These are phyloP conservation scores for Aphanomyces cochlioides DNA, from an alignment of 352 stramenopile genomes.

Conservation along the genomic window DNA sequence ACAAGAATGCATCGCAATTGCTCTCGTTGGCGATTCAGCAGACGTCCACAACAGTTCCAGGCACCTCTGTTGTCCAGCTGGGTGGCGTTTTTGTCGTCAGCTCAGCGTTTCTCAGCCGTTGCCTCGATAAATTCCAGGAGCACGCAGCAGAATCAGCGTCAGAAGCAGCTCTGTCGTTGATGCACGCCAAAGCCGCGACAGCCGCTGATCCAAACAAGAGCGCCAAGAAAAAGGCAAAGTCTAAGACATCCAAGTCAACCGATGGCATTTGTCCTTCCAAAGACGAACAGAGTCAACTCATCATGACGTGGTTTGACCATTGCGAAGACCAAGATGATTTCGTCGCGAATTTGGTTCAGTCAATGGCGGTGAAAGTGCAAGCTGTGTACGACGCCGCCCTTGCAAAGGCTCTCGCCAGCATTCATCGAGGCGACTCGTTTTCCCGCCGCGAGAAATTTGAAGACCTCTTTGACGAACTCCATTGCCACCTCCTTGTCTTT, in stretches of 20 bases:
- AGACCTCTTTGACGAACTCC: slow-evolving; percentile 63
- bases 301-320: slow-evolving; percentile 53
- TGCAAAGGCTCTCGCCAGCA: slow-evolving; percentile 50
- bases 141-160: slow-evolving; percentile 48
- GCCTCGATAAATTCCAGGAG: slow-evolving; percentile 46
- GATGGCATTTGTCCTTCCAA: slow-evolving; percentile 48
- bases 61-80: slow-evolving; percentile 42
- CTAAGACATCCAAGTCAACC: not conserved
- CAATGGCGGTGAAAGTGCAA: slow-evolving; percentile 45
- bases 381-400: slow-evolving; percentile 53
- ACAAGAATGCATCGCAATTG: slow-evolving; percentile 46
- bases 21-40: slow-evolving; percentile 37
- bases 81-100: slow-evolving; percentile 59
- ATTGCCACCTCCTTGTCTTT: slow-evolving; percentile 45
- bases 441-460: slow-evolving; percentile 71
- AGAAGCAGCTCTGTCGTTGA: slow-evolving; percentile 36
- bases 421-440: slow-evolving; percentile 67
- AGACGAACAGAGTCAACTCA: slow-evolving; percentile 45
- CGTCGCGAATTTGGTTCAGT: slow-evolving; percentile 45
- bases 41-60: slow-evolving; percentile 38
- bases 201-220: slow-evolving; percentile 44
- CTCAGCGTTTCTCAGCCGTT: slow-evolving; percentile 48
- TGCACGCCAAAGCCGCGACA: slow-evolving; percentile 32
- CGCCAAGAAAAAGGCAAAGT: slow-evolving; percentile 40
- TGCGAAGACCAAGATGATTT: slow-evolving; percentile 63